Evolutionary conservation across 2,329 filamentous ascomycete species (phyloP).

Genomic region (Aspergillus oerlinghausenensis): DNA sequence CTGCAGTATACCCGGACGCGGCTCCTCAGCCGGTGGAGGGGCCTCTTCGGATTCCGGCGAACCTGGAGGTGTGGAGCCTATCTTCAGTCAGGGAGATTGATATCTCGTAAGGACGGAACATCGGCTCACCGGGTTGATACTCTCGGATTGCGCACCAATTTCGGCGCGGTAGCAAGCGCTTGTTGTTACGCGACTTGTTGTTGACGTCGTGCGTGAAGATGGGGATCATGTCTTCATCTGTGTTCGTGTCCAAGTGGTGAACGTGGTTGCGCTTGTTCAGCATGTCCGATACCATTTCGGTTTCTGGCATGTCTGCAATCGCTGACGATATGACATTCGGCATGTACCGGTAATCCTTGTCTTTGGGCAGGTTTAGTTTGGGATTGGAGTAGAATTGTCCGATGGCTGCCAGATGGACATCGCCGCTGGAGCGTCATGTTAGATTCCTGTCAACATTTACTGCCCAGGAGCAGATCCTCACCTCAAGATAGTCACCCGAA

Average conservation of each 20-base stretch:
- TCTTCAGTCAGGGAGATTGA: conserved; percentile 37
- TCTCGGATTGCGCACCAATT: conserved; percentile 94
- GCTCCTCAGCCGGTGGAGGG: conserved; percentile 26
- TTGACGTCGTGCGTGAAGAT: conserved; percentile 88
- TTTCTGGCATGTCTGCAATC: conserved; percentile 87
- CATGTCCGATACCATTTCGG: conserved; percentile 81
- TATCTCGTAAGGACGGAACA: not conserved
- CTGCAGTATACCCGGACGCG: conserved; percentile 40
- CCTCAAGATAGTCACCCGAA: conserved; percentile 85
- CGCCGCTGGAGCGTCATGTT: conserved; percentile 55
- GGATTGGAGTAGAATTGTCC: conserved; percentile 95
- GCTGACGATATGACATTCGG: conserved; percentile 91
- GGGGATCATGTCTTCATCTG: conserved; percentile 93
- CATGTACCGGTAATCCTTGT: conserved; percentile 94
- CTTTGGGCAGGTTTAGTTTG: conserved; percentile 74
- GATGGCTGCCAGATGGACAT: conserved; percentile 87
- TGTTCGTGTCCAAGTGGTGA: conserved; percentile 63
- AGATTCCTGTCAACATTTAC: not conserved
- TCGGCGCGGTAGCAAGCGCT: conserved; percentile 76
- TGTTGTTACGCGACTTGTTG: conserved; percentile 85
- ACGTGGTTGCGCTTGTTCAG: conserved; percentile 87
- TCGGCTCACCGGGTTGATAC: conserved; percentile 64
- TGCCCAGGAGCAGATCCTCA: conserved; percentile 26
- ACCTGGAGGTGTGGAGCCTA: conserved; percentile 67
- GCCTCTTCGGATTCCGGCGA: conserved; percentile 53